These are phyloP conservation scores for Pilobolus umbonatus DNA, from an alignment of 192 early-diverging fungal species.

Conservation along the genomic window DNA sequence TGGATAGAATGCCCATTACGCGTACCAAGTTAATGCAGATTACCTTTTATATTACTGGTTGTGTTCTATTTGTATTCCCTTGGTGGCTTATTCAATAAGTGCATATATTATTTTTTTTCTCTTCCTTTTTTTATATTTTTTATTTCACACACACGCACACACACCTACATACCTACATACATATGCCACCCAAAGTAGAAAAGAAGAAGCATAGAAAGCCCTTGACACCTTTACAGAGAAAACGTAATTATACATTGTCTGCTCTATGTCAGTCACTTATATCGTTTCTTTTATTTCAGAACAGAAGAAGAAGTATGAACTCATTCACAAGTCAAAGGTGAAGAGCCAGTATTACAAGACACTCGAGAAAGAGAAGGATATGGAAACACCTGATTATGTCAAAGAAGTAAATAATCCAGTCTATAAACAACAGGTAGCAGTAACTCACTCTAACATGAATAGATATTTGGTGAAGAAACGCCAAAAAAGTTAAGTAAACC, in stretches of 20 bases:
- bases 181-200: conserved; percentile 22
- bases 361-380: conserved; percentile 22
- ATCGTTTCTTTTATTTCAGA: conserved; percentile 16
- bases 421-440: no score
- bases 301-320: conserved; percentile 33
- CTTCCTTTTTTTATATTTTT: not conserved
- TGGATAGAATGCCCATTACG: no score
- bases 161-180: no score
- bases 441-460: not conserved
- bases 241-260: conserved; percentile 5
- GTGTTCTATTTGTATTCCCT: no score
- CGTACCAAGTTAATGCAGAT: no score
- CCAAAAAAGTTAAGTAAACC: conserved; percentile 30
- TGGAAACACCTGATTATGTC: conserved; percentile 35
- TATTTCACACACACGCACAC: no score
- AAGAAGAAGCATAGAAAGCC: conserved; percentile 15
- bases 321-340: conserved; percentile 36
- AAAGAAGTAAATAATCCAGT: conserved; percentile 30
- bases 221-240: conserved; percentile 20
- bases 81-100: no score
- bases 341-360: conserved; percentile 37
- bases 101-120: no score
- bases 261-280: not conserved
- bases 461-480: conserved; percentile 40
- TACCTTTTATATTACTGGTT: no score